These are phyloP conservation scores for Rhexocercosporidium sp. DNA, from an alignment of 2,329 filamentous ascomycete genomes.

Conservation along the genomic window DNA sequence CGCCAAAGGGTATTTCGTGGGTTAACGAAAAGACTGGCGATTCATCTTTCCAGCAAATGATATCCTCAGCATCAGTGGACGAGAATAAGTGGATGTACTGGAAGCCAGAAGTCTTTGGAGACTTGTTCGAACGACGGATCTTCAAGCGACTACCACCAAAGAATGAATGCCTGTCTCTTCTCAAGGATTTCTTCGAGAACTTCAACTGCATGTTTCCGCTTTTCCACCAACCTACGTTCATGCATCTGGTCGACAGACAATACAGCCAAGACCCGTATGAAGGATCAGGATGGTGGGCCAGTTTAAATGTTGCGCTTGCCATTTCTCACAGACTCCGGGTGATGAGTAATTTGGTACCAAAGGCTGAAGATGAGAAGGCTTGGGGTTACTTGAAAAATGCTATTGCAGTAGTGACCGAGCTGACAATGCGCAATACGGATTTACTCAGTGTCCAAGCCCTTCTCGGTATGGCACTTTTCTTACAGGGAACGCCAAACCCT, in stretches of 20 bases:
- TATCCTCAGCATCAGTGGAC: conserved; percentile 86
- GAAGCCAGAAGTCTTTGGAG: conserved; percentile 96
- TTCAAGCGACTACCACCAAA: conserved; percentile 86
- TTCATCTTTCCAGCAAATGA: conserved; percentile 92
- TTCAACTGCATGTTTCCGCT: conserved; percentile 99
- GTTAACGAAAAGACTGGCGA: conserved; percentile 99
- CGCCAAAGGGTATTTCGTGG: conserved; percentile 97
- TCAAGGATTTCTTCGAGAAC: conserved; percentile 96
- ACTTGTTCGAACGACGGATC: conserved; percentile 84
- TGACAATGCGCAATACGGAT: conserved; percentile 96
- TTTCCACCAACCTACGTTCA: conserved; percentile 97
- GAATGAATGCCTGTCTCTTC: conserved; percentile 82
- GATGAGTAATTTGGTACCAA: conserved; percentile 90
- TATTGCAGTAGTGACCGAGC: conserved; percentile 87
- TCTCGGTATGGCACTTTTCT: conserved; percentile 89
- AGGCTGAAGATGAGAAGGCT: conserved; percentile 91
- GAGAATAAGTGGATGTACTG: conserved; percentile 97
- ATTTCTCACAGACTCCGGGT: conserved; percentile 91
- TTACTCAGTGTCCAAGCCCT: conserved; percentile 92
- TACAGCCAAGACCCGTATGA: conserved; percentile 93
- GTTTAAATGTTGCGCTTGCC: conserved; percentile 90
- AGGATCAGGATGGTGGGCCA: conserved; percentile 98
- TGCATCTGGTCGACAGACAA: conserved; percentile 93
- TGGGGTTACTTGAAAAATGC: conserved; percentile 98
- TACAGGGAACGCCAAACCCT: conserved; percentile 95